These are phyloP conservation scores for Penicillium brasilianum DNA, from an alignment of 2,329 filamentous ascomycete species.

Conservation along the genomic window DNA sequence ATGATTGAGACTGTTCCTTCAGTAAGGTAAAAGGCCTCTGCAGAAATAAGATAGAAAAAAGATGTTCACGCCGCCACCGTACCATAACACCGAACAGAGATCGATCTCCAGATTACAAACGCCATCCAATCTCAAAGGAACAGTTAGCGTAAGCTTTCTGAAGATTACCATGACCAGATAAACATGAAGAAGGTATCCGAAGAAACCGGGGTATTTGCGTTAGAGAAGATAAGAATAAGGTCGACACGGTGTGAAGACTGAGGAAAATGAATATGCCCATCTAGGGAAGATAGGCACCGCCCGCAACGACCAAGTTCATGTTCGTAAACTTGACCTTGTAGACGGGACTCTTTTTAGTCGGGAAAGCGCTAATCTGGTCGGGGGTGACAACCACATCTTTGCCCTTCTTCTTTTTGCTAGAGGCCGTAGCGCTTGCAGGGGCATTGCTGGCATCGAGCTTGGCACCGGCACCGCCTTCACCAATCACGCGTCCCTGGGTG, in stretches of 20 bases:
- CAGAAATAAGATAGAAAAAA: neutral
- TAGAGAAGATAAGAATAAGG: slow-evolving; percentile 6
- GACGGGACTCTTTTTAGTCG: slow-evolving; percentile 94
- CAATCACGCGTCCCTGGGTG: slow-evolving; percentile 59
- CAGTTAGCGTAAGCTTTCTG: neutral
- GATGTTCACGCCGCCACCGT: slow-evolving; percentile 11
- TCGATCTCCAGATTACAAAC: slow-evolving; percentile 17
- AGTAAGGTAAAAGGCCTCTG: neutral
- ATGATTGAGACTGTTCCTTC: neutral
- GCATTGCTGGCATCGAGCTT: slow-evolving; percentile 61
- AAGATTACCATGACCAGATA: neutral
- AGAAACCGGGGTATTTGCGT: slow-evolving; percentile 27
- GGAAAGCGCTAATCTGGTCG: slow-evolving; percentile 92
- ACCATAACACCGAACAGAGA: slow-evolving; percentile 20
- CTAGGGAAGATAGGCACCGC: slow-evolving; percentile 68
- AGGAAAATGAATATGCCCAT: neutral
- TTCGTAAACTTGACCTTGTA: slow-evolving; percentile 91
- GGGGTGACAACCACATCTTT: slow-evolving; percentile 90
- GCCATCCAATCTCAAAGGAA: slow-evolving; percentile 12
- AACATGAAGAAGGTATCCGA: slow-evolving; percentile 3
- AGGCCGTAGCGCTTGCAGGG: slow-evolving; percentile 53
- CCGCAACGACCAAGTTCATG: slow-evolving; percentile 92
- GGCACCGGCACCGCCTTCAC: slow-evolving; percentile 54
- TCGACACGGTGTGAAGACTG: neutral
- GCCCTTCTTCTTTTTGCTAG: slow-evolving; percentile 67